Percentiles rank a stretch among this genome's conserved stretches.
Evolutionary conservation across 441 rosid genomes (phyloP).

Genomic region (Melastoma candidum): DNA sequence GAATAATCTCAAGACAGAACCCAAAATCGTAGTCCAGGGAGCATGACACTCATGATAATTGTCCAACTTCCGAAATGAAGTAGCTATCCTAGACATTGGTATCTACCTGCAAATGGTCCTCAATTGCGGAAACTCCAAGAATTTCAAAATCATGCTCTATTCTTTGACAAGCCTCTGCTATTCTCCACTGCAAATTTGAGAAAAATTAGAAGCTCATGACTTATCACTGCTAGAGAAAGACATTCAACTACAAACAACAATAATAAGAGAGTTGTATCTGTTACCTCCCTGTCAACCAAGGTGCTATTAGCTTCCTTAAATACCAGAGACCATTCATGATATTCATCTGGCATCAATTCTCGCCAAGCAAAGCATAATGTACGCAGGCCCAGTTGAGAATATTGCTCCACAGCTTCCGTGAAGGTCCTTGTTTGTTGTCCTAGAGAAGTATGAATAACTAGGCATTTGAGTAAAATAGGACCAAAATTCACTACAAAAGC

Average conservation of each 20-base stretch:
- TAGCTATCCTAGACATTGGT: conserved; percentile 11
- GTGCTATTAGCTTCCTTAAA: conserved; percentile 78
- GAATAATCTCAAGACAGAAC: neutral
- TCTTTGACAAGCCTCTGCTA: conserved; percentile 94
- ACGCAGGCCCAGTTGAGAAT: conserved; percentile 87
- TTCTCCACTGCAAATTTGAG: conserved; percentile 72
- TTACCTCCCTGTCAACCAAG: conserved; percentile 94
- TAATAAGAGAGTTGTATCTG: conserved; percentile 13
- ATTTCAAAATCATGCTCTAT: conserved; percentile 83
- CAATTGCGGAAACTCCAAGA: conserved; percentile 97
- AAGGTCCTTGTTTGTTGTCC: conserved; percentile 87
- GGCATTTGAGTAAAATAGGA: neutral
- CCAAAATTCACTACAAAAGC: neutral
- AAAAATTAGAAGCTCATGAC: conserved; percentile 18
- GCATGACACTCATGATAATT: neutral
- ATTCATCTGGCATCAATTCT: conserved; percentile 79
- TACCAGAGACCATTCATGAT: conserved; percentile 76
- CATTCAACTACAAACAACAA: conserved; percentile 5
- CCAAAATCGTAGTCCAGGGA: neutral
- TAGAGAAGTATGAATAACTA: conserved; percentile 19
- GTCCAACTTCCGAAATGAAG: conserved; percentile 1
- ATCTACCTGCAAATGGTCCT: conserved; percentile 89
- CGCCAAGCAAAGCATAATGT: conserved; percentile 97
- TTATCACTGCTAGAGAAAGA: conserved; percentile 1
- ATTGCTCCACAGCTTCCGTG: conserved; percentile 86